Evolutionary conservation across 306 rosid species (phyloP), one percentile per base, ranked within the genome.

Genomic region (Glycine tomentella): DNA sequence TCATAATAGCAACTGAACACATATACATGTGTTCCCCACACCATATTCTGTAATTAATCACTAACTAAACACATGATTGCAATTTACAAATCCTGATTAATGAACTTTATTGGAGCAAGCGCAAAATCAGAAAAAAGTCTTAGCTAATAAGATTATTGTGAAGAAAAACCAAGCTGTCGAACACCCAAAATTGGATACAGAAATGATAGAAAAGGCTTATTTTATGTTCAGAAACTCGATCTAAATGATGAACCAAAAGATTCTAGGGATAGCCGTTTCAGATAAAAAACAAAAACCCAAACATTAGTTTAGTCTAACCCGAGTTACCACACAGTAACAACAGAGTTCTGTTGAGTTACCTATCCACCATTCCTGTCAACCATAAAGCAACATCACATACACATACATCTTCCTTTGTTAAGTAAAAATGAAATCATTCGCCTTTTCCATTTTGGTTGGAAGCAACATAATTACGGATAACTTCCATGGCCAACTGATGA

Each of bases 401-500:
- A 65, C 73, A 34, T 33, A 31, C 53, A 69, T 75, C 67, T 84
- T 84, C 73, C 72, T 46, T 51, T 14, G 75, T 65, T 15, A 50
- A 77, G 69, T 88, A 89, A 90, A 25, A 25, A 61, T 88, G 82
- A 76, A 81, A 59, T 92, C 85, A 90, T 74, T 93, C 91, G 64
- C 86, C 63, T 85, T 87, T 91, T 68, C 99, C 99, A 75, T 95
- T 95, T 84, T 89, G 89, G 80, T 86, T 92, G 79, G 90, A 75
- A 69, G 92, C 96, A 69, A 91, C 98, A 74, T 86, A 95, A 85
- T 88, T 88, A 88, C 99, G 94, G 74, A 95, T 71, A 67, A 95
- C 90, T 81, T 93, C 99, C 82, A 93, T 93, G 80, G 99, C 98
- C 59, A 95, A 80, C 79, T 90, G 97, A 87, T 95, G 98, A 16